Conservation (phyloP, 2,329 filamentous ascomycete species). For the Claviceps fusiformis region DNA sequence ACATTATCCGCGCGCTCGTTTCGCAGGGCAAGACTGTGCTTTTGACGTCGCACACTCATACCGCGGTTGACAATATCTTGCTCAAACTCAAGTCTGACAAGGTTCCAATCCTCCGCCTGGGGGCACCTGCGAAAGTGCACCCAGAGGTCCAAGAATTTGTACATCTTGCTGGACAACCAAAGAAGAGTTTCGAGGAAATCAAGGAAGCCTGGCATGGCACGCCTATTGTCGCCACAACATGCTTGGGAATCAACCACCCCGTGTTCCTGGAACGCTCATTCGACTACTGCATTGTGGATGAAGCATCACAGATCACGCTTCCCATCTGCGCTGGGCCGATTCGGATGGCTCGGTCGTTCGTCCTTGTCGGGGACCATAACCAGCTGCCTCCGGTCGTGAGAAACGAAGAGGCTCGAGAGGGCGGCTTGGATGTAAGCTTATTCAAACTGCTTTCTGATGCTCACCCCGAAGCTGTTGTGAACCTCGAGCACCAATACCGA, state of each 20-base stretch:
- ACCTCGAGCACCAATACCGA: conserved; percentile 88
- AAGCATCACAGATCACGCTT: conserved; percentile 92
- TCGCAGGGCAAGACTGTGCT: conserved; percentile 85
- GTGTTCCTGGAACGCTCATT: conserved; percentile 83
- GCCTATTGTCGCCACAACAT: conserved; percentile 87
- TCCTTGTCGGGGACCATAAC: conserved; percentile 92
- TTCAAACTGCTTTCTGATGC: conserved; percentile 88
- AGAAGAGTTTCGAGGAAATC: conserved; percentile 69
- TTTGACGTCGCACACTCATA: conserved; percentile 91
- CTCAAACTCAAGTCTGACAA: conserved; percentile 74
- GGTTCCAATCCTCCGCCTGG: conserved; percentile 72
- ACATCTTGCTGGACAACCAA: conserved; percentile 60
- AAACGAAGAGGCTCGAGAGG: conserved; percentile 73
- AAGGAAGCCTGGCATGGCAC: conserved; percentile 72
- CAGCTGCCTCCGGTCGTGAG: conserved; percentile 90
- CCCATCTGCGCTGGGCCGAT: conserved; percentile 92
- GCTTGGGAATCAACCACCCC: conserved; percentile 77
- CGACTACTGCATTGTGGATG: conserved; percentile 97
- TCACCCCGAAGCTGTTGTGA: conserved; percentile 78
- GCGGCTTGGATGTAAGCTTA: conserved; percentile 80
- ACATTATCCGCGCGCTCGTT: conserved; percentile 85
- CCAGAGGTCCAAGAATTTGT: conserved; percentile 78
- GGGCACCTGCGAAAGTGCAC: conserved; percentile 73
- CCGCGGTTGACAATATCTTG: conserved; percentile 94
- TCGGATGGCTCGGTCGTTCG: conserved; percentile 81